These are phyloP conservation scores for Ogataea nakhonphanomensis DNA, from an alignment of 805 yeast species.

Conservation along the genomic window DNA sequence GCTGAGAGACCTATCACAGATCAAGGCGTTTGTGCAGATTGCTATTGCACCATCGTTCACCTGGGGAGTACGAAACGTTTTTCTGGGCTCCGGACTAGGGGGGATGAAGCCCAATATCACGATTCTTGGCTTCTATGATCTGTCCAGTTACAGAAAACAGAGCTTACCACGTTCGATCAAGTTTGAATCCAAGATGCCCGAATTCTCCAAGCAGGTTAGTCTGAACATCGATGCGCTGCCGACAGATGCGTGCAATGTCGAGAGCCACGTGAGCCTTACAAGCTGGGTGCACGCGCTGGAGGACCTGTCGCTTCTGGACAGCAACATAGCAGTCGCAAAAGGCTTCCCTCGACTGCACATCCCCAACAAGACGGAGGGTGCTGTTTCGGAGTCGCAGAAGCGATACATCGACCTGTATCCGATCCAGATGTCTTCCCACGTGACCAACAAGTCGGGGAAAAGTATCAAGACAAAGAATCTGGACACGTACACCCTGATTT, in stretches of 20 bases:
- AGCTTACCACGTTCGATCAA: slow-evolving; percentile 20
- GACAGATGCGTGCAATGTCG: slow-evolving; percentile 75
- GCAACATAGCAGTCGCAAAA: slow-evolving; percentile 90
- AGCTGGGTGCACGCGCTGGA: slow-evolving; percentile 94
- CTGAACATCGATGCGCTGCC: slow-evolving; percentile 24
- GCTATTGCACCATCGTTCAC: slow-evolving; percentile 82
- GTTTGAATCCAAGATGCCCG: slow-evolving; percentile 24
- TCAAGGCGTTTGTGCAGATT: slow-evolving; percentile 93
- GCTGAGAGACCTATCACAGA: slow-evolving; percentile 68
- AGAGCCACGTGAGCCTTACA: slow-evolving; percentile 60
- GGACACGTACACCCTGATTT: slow-evolving; percentile 90
- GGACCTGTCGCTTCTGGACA: slow-evolving; percentile 81
- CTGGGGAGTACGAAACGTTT: slow-evolving; percentile 95
- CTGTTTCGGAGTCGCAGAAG: slow-evolving; percentile 32
- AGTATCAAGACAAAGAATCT: slow-evolving; percentile 82
- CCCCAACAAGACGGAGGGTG: slow-evolving; percentile 46
- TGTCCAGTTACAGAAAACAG: slow-evolving; percentile 28
- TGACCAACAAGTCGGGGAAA: slow-evolving; percentile 55
- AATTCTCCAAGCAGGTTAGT: slow-evolving; percentile 26
- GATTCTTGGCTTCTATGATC: slow-evolving; percentile 83
- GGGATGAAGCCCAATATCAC: slow-evolving; percentile 98
- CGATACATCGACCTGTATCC: slow-evolving; percentile 87
- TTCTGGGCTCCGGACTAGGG: slow-evolving; percentile 92
- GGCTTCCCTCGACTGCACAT: slow-evolving; percentile 69
- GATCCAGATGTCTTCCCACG: slow-evolving; percentile 90